Evolutionary conservation across 2,329 filamentous ascomycete species (phyloP).

Genomic region (Gremmenia infestans): DNA sequence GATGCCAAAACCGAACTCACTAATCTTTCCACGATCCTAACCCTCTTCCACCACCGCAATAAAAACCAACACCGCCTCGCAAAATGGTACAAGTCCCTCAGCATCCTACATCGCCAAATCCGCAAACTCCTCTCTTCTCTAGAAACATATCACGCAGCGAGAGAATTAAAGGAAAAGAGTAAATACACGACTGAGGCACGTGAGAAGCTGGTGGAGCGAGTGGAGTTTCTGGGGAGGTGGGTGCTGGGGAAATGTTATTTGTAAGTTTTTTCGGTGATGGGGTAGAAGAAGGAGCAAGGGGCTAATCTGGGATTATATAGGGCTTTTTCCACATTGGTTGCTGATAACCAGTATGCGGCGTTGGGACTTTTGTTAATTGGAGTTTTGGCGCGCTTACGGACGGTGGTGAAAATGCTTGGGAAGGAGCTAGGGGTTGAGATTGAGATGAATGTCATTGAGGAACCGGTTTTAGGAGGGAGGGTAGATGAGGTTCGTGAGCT

Average conservation of each 20-base stretch:
- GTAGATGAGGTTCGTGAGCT: neutral
- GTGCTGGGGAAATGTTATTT: slow-evolving; percentile 40
- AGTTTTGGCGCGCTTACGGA: slow-evolving; percentile 54
- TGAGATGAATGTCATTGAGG: slow-evolving; percentile 3
- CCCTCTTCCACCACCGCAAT: slow-evolving; percentile 76
- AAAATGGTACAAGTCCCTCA: slow-evolving; percentile 76
- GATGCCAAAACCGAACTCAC: neutral
- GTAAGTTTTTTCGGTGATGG: slow-evolving; percentile 36
- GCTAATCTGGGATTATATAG: slow-evolving; percentile 35
- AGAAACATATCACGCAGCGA: slow-evolving; percentile 16
- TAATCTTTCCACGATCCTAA: slow-evolving; percentile 46
- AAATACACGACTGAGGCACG: slow-evolving; percentile 21
- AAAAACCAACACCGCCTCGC: slow-evolving; percentile 82
- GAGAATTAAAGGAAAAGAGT: slow-evolving; percentile 5
- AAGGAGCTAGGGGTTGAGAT: neutral
- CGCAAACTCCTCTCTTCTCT: slow-evolving; percentile 45
- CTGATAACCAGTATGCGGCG: slow-evolving; percentile 67
- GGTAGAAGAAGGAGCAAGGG: neutral
- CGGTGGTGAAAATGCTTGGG: slow-evolving; percentile 23
- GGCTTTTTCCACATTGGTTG: slow-evolving; percentile 64
- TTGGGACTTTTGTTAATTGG: slow-evolving; percentile 66
- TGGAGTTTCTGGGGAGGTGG: slow-evolving; percentile 36
- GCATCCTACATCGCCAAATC: slow-evolving; percentile 63
- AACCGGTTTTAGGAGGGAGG: neutral
- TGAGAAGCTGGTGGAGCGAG: slow-evolving; percentile 19